These are phyloP conservation scores for Candolleomyces eurysporus DNA, from an alignment of 768 basidiomycete genomes.

Conservation along the genomic window DNA sequence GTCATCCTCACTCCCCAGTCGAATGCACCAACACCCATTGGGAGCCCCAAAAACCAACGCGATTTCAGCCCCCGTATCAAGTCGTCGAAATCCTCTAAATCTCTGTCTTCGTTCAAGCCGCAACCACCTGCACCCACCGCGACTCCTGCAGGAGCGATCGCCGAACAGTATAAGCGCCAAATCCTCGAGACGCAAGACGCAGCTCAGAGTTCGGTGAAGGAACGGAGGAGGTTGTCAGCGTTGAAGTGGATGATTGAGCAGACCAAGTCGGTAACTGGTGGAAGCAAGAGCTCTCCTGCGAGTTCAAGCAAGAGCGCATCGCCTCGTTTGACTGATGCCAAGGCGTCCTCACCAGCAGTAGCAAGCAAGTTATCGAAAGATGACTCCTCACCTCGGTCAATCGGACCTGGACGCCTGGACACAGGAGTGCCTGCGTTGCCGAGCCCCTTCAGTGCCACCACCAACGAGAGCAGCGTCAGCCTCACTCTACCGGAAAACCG, in stretches of 20 bases:
- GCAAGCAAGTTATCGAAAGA: too few species aligned
- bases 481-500: neutral
- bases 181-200: neutral
- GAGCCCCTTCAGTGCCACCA: neutral
- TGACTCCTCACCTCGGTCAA: neutral
- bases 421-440: neutral
- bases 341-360: too few species aligned
- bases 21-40: neutral
- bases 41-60: neutral
- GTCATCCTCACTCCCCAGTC: neutral
- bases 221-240: constrained; percentile 3
- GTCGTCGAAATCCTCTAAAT: neutral
- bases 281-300: neutral
- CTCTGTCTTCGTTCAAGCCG: neutral
- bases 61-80: neutral
- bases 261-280: neutral
- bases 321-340: neutral
- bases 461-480: neutral
- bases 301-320: neutral
- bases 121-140: neutral
- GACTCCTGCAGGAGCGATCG: neutral
- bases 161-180: neutral
- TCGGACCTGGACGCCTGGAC: neutral
- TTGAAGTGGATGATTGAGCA: constrained; percentile 10
- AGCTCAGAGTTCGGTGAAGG: neutral